Percentiles rank a stretch among this genome's conserved stretches.
Conservation (phyloP, 2,329 filamentous ascomycete species). For the Ophiosphaerella herpotricha region DNA sequence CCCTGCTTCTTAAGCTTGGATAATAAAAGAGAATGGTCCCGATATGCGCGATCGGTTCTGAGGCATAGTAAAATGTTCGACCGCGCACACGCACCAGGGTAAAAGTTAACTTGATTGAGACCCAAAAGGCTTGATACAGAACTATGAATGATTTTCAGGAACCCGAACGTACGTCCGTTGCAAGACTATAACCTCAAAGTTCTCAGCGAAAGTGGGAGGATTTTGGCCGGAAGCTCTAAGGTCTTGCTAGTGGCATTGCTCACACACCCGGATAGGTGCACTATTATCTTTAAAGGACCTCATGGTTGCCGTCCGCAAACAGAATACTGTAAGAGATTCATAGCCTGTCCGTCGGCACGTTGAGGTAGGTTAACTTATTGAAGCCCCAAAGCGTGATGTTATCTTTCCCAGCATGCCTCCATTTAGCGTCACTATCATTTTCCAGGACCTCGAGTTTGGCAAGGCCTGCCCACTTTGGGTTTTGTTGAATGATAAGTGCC, state of each 20-base stretch:
- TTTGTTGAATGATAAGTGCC: constrained; percentile 14
- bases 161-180: constrained; percentile 6
- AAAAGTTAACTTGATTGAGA: constrained; percentile 16
- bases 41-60: not conserved
- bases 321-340: constrained; percentile 5
- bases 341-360: constrained; percentile 12
- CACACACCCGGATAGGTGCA: not conserved
- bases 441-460: constrained; percentile 10
- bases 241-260: not conserved
- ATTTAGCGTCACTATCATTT: constrained; percentile 4
- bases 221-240: constrained; percentile 1
- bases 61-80: constrained; percentile 13
- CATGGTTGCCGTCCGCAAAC: not conserved
- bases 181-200: constrained; percentile 15
- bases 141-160: constrained; percentile 10
- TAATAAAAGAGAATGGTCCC: constrained; percentile 6
- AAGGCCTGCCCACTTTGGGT: constrained; percentile 12
- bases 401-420: constrained; percentile 15
- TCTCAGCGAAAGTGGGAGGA: constrained; percentile 9
- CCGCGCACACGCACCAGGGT: constrained; percentile 10
- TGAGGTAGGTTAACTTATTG: constrained; percentile 8
- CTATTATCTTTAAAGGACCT: not conserved
- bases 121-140: not conserved
- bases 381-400: constrained; percentile 13
- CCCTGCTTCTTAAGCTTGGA: constrained; percentile 2